These are phyloP conservation scores for Entomortierella parvispora DNA, from an alignment of 192 early-diverging fungal genomes.

Conservation along the genomic window DNA sequence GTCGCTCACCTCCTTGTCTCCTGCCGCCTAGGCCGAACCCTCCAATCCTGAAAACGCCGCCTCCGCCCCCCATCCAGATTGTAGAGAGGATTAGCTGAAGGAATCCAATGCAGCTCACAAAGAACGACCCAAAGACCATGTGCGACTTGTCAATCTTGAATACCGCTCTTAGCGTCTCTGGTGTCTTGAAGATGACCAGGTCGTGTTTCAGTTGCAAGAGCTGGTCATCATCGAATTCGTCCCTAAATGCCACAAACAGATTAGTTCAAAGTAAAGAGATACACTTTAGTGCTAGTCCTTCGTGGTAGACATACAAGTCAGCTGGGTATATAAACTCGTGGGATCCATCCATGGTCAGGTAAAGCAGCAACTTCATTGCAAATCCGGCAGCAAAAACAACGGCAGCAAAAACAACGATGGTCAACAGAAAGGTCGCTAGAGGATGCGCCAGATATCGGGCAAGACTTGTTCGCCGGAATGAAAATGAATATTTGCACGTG, in stretches of 20 bases:
- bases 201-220: neutral
- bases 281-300: neutral
- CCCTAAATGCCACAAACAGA: slow-evolving; percentile 10
- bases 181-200: slow-evolving; percentile 24
- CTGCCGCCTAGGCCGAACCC: slow-evolving; percentile 40
- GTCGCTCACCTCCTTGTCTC: slow-evolving; percentile 35
- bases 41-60: slow-evolving; percentile 40
- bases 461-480: slow-evolving; percentile 62
- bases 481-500: slow-evolving; percentile 66
- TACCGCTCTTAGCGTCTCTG: slow-evolving; percentile 44
- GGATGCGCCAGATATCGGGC: slow-evolving; percentile 56
- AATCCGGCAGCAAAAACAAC: slow-evolving; percentile 38
- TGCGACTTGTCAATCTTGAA: slow-evolving; percentile 55
- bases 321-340: slow-evolving; percentile 37
- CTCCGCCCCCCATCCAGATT: slow-evolving; percentile 54
- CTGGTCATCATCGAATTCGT: slow-evolving; percentile 16
- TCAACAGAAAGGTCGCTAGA: slow-evolving; percentile 56
- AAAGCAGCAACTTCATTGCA: slow-evolving; percentile 39
- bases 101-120: slow-evolving; percentile 58
- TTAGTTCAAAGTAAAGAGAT: neutral
- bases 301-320: slow-evolving; percentile 26
- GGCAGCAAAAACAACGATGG: slow-evolving; percentile 28
- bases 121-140: slow-evolving; percentile 52
- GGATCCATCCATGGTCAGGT: slow-evolving; percentile 30
- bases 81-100: slow-evolving; percentile 52